Evolutionary conservation across 176 grass and related monocot species (phyloP).

Genomic region (Musa troglodytarum): DNA sequence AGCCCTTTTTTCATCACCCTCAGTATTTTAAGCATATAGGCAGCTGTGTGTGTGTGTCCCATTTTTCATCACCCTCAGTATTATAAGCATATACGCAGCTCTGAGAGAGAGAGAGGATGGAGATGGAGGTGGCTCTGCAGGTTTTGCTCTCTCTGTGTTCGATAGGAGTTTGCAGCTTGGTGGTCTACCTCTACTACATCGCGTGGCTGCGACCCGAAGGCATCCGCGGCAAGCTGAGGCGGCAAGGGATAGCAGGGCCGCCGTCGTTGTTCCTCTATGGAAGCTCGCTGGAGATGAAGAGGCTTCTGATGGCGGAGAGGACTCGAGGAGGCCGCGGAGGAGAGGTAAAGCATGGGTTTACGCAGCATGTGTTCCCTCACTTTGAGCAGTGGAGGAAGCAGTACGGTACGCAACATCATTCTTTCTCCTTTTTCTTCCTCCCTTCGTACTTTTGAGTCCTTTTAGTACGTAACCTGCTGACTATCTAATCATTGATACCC

Average conservation of each 20-base stretch:
- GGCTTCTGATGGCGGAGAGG: neutral
- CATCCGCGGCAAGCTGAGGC: constrained; percentile 8
- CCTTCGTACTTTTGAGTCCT: neutral
- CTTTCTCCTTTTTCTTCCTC: neutral
- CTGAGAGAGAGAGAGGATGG: neutral
- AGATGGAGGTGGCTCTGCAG: neutral
- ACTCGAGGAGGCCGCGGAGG: neutral
- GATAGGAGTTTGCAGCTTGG: constrained; percentile 5
- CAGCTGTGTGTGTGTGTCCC: neutral
- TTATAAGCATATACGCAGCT: neutral
- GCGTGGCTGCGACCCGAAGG: neutral
- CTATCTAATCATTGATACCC: no score
- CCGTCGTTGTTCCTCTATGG: neutral
- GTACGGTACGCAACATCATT: constrained; percentile 45
- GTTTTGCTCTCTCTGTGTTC: neutral
- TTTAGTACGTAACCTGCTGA: neutral
- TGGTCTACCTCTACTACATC: constrained; percentile 8
- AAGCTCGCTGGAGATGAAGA: constrained; percentile 8
- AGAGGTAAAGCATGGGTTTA: neutral
- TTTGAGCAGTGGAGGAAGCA: constrained; percentile 83
- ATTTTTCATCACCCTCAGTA: neutral
- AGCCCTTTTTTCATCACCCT: neutral
- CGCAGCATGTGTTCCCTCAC: constrained; percentile 61
- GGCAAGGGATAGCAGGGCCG: constrained; percentile 4
- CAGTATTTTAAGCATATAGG: neutral